Evolutionary conservation across 257 asterid species (phyloP), one percentile per base, ranked within the genome.

Genomic region (Scutellaria baicalensis): DNA sequence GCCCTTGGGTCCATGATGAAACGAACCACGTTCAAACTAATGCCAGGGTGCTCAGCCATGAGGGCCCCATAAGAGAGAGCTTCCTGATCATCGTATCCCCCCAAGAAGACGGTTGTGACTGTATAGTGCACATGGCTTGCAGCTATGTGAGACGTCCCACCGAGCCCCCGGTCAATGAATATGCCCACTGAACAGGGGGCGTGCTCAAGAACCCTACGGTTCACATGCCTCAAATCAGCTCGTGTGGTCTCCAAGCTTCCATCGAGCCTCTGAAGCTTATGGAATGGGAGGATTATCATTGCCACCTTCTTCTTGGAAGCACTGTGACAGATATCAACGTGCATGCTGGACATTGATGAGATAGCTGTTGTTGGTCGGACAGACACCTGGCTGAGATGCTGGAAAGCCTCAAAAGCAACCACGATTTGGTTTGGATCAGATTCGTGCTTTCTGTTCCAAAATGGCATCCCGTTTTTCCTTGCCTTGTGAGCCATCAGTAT

Each of bases 31-130:
- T 70, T 35, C 20, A 70, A 16, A 8, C 9, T 59, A 11, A 82
- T 79, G 33, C 88, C 85, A 0, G 88, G 88, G 64, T 83, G 84
- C 75, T 80, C 84, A 2, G 87, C 89, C 87, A 84, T 84, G 23
- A 78, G 79, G 6, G 78, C 83, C 14, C 78, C 89, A 20, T 84
- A 84, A 3, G 85, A 68, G 9, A 82, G 75, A 9, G 87, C 82
- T 61, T 84, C 89, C 7, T 81, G 72, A 27, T 84, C 89, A 48
- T 85, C 93, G 1, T 44, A 67, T 17, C 85, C 93, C 12, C 83
- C 93, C 2, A 86, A 84, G 77, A 84, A 86, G 51, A 84, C 58
- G 4, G 69, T 64, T 0, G 80, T 67, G 59, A 82, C 45, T 1
- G 75, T 49, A 10, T 77, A 82, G 47, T 79, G 60, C 0, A 81